Percentiles rank a stretch among this genome's conserved stretches.
Conservation (phyloP, 257 asterid species). For the Salvia hispanica region DNA sequence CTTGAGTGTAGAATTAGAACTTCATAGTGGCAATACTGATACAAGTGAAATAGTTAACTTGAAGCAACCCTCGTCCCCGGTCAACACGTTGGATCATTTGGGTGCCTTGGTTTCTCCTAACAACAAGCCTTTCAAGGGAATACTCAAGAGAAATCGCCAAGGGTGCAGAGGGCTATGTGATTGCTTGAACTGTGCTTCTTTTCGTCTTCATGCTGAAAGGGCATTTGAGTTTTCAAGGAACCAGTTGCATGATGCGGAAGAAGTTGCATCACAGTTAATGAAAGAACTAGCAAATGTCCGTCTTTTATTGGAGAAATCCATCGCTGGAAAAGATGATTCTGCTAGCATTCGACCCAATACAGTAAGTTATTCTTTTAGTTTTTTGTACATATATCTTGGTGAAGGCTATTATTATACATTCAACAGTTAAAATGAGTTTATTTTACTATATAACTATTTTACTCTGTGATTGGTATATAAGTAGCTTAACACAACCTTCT, state of each 20-base stretch:
- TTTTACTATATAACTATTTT: too few species aligned
- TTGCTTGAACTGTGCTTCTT: slow-evolving; percentile 82
- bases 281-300: slow-evolving; percentile 62
- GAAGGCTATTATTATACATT: too few species aligned
- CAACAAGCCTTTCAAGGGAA: slow-evolving; percentile 48
- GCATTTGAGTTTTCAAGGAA: slow-evolving; percentile 80
- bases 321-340: slow-evolving; percentile 31
- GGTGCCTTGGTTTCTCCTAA: slow-evolving; percentile 24
- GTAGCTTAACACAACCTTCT: background rate
- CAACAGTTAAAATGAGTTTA: too few species aligned
- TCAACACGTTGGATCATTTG: slow-evolving; percentile 14
- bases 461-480: too few species aligned
- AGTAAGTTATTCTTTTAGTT: slow-evolving; percentile 37
- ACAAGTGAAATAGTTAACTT: slow-evolving; percentile 23
- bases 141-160: slow-evolving; percentile 66
- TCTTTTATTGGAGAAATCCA: slow-evolving; percentile 51
- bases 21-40: slow-evolving; percentile 17
- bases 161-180: slow-evolving; percentile 86
- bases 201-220: slow-evolving; percentile 81
- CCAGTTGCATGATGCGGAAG: slow-evolving; percentile 83
- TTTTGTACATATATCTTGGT: background rate
- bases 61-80: slow-evolving; percentile 27
- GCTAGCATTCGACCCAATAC: slow-evolving; percentile 36
- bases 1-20: slow-evolving; percentile 27
- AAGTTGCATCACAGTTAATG: slow-evolving; percentile 63